Percentiles rank a stretch among this genome's conserved stretches.
phyloP scores from a whole-genome alignment of 441 rosid genomes.

The Erodium texanum region DNA sequence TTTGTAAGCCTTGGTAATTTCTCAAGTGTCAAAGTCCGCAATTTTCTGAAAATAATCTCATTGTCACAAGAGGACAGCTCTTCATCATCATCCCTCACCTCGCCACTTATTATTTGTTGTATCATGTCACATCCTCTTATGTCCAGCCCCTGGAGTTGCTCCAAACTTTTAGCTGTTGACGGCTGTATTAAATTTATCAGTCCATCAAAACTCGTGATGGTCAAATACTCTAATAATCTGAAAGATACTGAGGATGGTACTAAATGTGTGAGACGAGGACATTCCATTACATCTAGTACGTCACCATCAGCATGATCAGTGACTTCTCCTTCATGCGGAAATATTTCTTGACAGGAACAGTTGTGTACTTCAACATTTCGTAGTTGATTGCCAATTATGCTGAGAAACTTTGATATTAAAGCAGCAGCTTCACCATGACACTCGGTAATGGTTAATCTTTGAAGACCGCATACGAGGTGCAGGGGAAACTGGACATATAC shows the following conservation, averaged over 20 bases:
- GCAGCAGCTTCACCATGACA: no score
- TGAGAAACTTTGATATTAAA: no score
- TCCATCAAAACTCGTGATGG: slow-evolving; percentile 20
- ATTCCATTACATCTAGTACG: slow-evolving; percentile 8
- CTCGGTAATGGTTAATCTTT: no score
- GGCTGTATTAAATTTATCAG: not conserved
- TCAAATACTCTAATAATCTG: slow-evolving; percentile 16
- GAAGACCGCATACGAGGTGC: no score
- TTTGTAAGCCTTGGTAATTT: slow-evolving; percentile 15
- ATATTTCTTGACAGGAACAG: not conserved
- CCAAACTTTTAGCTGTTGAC: not conserved
- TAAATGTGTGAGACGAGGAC: slow-evolving; percentile 13
- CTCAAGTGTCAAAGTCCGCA: slow-evolving; percentile 15
- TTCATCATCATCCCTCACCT: not conserved
- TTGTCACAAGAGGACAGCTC: not conserved
- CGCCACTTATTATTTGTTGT: slow-evolving; percentile 13
- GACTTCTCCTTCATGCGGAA: not conserved
- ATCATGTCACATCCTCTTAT: slow-evolving; percentile 17
- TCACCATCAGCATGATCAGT: not conserved
- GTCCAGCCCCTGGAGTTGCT: slow-evolving; percentile 18
- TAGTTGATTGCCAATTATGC: no score
- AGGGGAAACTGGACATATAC: no score
- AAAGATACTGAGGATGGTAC: slow-evolving; percentile 18
- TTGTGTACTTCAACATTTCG: no score
- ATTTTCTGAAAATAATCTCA: slow-evolving; percentile 15